phyloP scores from a whole-genome alignment of 176 grass and related monocot species.

The Aegilops longissima region DNA sequence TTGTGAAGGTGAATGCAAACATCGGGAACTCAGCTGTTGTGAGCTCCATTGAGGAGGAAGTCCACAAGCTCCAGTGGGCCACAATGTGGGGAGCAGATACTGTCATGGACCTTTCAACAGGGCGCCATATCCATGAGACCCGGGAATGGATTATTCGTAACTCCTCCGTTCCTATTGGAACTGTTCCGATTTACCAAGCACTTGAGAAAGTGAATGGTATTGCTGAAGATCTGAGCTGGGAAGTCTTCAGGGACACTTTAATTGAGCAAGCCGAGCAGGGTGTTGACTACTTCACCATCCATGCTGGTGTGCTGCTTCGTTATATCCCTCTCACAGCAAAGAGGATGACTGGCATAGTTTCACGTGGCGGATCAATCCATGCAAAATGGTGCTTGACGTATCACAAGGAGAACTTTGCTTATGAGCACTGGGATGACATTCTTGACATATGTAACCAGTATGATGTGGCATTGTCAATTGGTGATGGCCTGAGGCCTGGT shows the following conservation, averaged over 20 bases:
- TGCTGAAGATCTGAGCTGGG: constrained; percentile 89
- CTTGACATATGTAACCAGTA: constrained; percentile 98
- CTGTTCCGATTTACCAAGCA: constrained; percentile 97
- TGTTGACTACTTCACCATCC: constrained; percentile 99
- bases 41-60: constrained; percentile 96
- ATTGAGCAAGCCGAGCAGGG: constrained; percentile 98
- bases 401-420: constrained; percentile 99
- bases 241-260: constrained; percentile 86
- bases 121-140: constrained; percentile 95
- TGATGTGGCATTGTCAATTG: constrained; percentile 91
- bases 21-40: constrained; percentile 93
- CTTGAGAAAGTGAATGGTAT: constrained; percentile 98
- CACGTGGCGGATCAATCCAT: constrained; percentile 95
- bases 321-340: constrained; percentile 98
- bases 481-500: constrained; percentile 89
- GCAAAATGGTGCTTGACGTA: constrained; percentile 97
- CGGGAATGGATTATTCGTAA: constrained; percentile 96
- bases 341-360: constrained; percentile 98
- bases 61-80: constrained; percentile 98
- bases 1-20: constrained; percentile 97
- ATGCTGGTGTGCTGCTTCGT: constrained; percentile 85
- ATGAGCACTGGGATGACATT: constrained; percentile 99
- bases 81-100: constrained; percentile 99
- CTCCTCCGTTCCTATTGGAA: constrained; percentile 91
- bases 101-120: constrained; percentile 97